These are phyloP conservation scores for Inonotus hispidus DNA, from an alignment of 1,284 basidiomycete species.

Conservation along the genomic window DNA sequence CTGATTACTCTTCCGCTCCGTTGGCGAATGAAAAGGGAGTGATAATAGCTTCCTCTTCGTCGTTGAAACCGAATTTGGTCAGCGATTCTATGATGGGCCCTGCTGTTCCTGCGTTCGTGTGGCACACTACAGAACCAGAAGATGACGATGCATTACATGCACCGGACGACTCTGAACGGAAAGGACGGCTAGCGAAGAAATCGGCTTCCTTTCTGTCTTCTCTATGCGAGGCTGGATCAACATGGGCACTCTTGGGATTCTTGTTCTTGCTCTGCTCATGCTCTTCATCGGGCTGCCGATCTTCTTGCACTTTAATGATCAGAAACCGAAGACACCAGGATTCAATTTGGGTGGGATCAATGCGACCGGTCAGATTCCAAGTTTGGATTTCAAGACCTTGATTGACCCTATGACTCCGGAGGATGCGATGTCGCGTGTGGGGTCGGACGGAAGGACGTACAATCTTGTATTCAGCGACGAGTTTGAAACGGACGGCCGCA, in stretches of 20 bases:
- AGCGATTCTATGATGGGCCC: conserved; percentile 15
- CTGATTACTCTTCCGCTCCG: not conserved
- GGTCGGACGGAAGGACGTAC: conserved; percentile 71
- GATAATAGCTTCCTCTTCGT: not conserved
- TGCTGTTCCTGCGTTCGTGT: conserved; percentile 19
- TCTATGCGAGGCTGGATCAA: conserved; percentile 25
- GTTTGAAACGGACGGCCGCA: conserved; percentile 75
- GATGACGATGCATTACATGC: conserved; percentile 24
- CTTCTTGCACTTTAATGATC: conserved; percentile 22
- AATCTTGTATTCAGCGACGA: conserved; percentile 90
- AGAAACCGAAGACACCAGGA: conserved; percentile 24
- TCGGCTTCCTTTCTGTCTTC: conserved; percentile 23
- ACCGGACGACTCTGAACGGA: conserved; percentile 11
- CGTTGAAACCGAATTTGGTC: conserved; percentile 8
- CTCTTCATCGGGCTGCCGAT: conserved; percentile 23
- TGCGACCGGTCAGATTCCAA: conserved; percentile 37
- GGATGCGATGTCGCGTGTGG: conserved; percentile 46
- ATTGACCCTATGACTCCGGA: conserved; percentile 70
- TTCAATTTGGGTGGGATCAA: conserved; percentile 36
- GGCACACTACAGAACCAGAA: conserved; percentile 24
- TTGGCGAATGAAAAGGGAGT: conserved; percentile 8
- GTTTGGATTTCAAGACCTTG: conserved; percentile 29
- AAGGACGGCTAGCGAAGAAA: not conserved
- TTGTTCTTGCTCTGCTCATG: conserved; percentile 20
- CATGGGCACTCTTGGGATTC: conserved; percentile 20